Evolutionary conservation across 1,139 yeast species (phyloP), one percentile per base, ranked within the genome.

Genomic region (Zhuliangozyma parablackwelliae): DNA sequence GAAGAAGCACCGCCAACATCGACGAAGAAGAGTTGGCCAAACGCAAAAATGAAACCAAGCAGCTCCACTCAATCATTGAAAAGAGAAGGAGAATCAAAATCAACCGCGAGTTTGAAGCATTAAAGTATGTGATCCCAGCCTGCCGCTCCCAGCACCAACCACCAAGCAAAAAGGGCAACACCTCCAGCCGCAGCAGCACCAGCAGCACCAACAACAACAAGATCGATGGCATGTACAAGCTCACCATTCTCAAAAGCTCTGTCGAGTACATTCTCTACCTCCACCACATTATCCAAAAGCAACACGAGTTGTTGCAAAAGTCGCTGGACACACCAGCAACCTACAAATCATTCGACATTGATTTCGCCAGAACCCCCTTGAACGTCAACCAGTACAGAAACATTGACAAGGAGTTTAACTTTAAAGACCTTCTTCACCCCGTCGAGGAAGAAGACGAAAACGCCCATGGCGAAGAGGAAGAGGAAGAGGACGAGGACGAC

Each of bases 91-190:
- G 95, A 39, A 74, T 82, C 40, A 83, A 84, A 55, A 83, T 86
- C 65, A 86, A 86, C 57, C 68, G 90, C 41, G 94, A 86, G 56
- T 86, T 85, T 54, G 94, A 84, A 52, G 89, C 92, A 2, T 69
- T 86, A 43, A 83, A 86, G 53, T 80, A 74, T 49, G 62, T 86
- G 36, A 81, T 86, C 16, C 95, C 95, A 2, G 90, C 94, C 10
- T 86, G 95, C 56, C 47, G 60, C 38, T 45, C 37, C 29, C 39
- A 44, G n/a, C 38, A 30, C 13, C 32, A 23, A 9, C 27, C 36
- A 5, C 38, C 36, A 28, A 45, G 50, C 12, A 31, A 32, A 28
- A 38, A 32, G 29, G 28, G 35, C 21, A 28, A 32, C 7, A 36
- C 47, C 12, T 38, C 46, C 12, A 33, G 44, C 10, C 40, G 39